Conservation (phyloP, 1,139 yeast genomes). For the Saccharomyces hybrid region DNA sequence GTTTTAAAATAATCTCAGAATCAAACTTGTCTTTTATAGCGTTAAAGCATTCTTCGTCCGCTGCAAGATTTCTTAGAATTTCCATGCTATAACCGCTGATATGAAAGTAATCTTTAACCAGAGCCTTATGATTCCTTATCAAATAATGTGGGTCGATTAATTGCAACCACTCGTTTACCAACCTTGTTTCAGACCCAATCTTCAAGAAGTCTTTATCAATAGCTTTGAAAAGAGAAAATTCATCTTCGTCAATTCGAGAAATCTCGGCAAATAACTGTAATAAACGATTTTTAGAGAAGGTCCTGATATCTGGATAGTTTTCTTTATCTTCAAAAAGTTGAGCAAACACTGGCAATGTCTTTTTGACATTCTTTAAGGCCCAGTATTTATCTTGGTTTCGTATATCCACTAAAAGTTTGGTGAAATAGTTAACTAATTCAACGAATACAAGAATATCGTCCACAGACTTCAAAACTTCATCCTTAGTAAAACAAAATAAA, state of each 20-base stretch:
- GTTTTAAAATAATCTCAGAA: conserved; percentile 18
- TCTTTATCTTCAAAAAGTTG: conserved; percentile 20
- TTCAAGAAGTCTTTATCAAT: conserved; percentile 25
- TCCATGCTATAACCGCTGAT: conserved; percentile 24
- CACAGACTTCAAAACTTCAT: conserved; percentile 14
- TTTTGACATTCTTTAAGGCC: conserved; percentile 13
- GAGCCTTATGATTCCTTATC: conserved; percentile 14
- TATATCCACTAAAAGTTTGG: conserved; percentile 16
- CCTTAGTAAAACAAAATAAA: conserved; percentile 19
- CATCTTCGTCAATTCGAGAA: conserved; percentile 23
- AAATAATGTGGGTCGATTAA: conserved; percentile 32
- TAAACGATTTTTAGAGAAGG: conserved; percentile 7
- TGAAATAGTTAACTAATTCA: conserved; percentile 27
- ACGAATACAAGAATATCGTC: conserved; percentile 29
- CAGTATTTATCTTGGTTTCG: conserved; percentile 14
- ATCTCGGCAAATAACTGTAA: conserved; percentile 27
- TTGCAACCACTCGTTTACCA: conserved; percentile 23
- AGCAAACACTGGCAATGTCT: conserved; percentile 17
- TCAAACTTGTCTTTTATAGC: conserved; percentile 20
- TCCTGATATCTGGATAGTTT: conserved; percentile 22
- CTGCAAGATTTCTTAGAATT: conserved; percentile 26
- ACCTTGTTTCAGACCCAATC: conserved; percentile 15
- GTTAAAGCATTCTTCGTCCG: conserved; percentile 19
- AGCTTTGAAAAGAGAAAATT: conserved; percentile 10
- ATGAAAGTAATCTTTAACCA: conserved; percentile 15